Evolutionary conservation across 176 grass and related monocot species (phyloP), one percentile per base, ranked within the genome.

Genomic region (Alloteropsis semialata): DNA sequence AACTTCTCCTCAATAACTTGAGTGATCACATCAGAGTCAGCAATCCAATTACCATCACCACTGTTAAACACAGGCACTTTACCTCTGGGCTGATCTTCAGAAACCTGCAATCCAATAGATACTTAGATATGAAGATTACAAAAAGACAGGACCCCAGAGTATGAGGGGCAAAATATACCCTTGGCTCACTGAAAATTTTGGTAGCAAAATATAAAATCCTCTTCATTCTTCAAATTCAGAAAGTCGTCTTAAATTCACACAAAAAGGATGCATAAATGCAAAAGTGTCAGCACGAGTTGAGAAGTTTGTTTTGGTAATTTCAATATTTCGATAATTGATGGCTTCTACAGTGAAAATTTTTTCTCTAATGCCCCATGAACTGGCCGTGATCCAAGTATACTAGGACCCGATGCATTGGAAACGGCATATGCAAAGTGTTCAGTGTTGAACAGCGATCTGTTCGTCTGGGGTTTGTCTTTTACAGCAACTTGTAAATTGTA

Each of bases 51-150:
- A 19, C 75, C 92, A 53, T 97, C 88, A 43, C 76, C 92, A 54
- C 80, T 28, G 30, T 94, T 94, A 60, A 89, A 81, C 45, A 92
- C 90, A 46, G 95, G 95, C 15, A 97, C 95, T 88, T 94, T 97
- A 18, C 95, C 59, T 91, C 88, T 24, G 95, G 95, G 65, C 62
- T 97, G 36, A 97, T 89, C 88, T 89, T 78, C 58, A 94, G 70
- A 84, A 97, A 94, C 95, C 92, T 97, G 73, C 48, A 74, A 58
- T n/a, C n/a, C n/a, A n/a, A n/a, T n/a, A n/a, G n/a, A n/a, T n/a
- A n/a, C n/a, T 77, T 77, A 22, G 27, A 84, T 56, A 69, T 69
- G 29, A 78, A 58, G 5, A 37, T 34, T 30, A 37, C 22, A 67
- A 68, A 63, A 8, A 73, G 19, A 13, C 7, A 1, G 28, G 85